Evolutionary conservation across 225 moss, liverwort and hornwort species (phyloP).

Genomic region (Takakia lepidozioides): DNA sequence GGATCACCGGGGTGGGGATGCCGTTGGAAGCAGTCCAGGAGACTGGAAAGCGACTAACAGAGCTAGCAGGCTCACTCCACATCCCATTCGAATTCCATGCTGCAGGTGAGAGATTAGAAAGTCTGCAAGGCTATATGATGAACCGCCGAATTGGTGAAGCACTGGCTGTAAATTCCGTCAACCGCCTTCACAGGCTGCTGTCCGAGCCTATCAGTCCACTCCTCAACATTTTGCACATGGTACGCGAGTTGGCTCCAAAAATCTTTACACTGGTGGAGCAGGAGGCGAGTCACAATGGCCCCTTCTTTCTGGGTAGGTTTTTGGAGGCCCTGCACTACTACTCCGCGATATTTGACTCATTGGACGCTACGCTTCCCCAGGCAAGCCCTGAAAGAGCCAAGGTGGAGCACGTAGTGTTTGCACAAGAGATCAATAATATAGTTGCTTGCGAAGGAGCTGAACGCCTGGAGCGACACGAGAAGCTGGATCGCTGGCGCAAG

Average conservation of each 20-base stretch:
- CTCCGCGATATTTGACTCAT: constrained; percentile 77
- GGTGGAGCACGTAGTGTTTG: constrained; percentile 55
- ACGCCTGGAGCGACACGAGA: constrained; percentile 42
- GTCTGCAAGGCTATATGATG: constrained; percentile 20
- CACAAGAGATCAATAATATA: constrained; percentile 51
- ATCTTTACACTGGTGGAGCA: constrained; percentile 64
- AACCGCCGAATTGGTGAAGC: constrained; percentile 30
- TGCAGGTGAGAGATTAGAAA: constrained; percentile 29
- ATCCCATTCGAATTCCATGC: constrained; percentile 51
- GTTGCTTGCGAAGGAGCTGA: constrained; percentile 29
- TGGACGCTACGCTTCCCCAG: constrained; percentile 51
- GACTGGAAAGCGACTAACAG: constrained; percentile 49
- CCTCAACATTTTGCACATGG: constrained; percentile 19
- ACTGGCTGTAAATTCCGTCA: constrained; percentile 62
- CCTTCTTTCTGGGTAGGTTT: constrained; percentile 47
- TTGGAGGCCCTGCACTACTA: constrained; percentile 68
- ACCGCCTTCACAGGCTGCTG: constrained; percentile 36
- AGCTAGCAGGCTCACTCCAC: constrained; percentile 41
- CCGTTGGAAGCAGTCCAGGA: constrained; percentile 21
- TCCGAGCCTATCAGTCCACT: too few relatives aligned
- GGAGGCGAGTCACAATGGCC: constrained; percentile 52
- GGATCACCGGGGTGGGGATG: constrained; percentile 60
- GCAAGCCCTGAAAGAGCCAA: constrained; percentile 45
- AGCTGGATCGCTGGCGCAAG: constrained; percentile 45
- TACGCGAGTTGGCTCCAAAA: constrained; percentile 43